Percentiles rank a stretch among this genome's conserved stretches.
These are phyloP conservation scores for Globisporangium apiculatum DNA, from an alignment of 352 stramenopile species.

Conservation along the genomic window DNA sequence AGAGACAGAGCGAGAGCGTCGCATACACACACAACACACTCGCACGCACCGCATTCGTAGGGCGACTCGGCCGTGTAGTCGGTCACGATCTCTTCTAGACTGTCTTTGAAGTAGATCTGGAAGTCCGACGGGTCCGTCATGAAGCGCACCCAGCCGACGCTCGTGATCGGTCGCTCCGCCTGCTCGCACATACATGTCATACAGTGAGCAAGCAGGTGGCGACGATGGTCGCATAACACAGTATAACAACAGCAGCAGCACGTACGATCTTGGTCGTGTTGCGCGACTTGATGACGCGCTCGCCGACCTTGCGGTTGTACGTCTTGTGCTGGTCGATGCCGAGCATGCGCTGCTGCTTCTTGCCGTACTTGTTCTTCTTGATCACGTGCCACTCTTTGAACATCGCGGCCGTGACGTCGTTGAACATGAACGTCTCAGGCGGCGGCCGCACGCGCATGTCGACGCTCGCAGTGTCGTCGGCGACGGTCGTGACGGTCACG, in stretches of 20 bases:
- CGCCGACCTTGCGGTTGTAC: conserved; percentile 87
- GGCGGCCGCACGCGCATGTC: conserved; percentile 63
- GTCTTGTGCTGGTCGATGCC: conserved; percentile 86
- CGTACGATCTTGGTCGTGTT: conserved; percentile 88
- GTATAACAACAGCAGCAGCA: conserved; percentile 5
- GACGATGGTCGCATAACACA: too few relatives aligned
- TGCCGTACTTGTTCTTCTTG: conserved; percentile 91
- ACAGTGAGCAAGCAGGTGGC: too few relatives aligned
- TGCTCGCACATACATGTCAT: conserved; percentile 14
- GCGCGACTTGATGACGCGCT: conserved; percentile 83
- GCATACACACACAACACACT: too few relatives aligned
- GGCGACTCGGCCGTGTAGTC: conserved; percentile 87
- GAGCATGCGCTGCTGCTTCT: conserved; percentile 84
- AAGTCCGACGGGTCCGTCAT: conserved; percentile 82
- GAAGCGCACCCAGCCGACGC: conserved; percentile 82
- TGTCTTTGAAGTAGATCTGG: conserved; percentile 87
- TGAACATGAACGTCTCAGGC: conserved; percentile 88
- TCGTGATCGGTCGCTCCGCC: conserved; percentile 81
- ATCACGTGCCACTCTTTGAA: conserved; percentile 89
- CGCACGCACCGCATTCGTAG: conserved; percentile 74
- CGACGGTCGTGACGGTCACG: conserved; percentile 49
- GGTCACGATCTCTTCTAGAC: conserved; percentile 83
- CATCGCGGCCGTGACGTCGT: conserved; percentile 85
- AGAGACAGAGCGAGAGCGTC: conserved; percentile 5
- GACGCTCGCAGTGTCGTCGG: conserved; percentile 60